Percentiles rank a stretch among this genome's conserved stretches.
Evolutionary conservation across 2,329 filamentous ascomycete species (phyloP).

Genomic region (Aspergillus sp.): DNA sequence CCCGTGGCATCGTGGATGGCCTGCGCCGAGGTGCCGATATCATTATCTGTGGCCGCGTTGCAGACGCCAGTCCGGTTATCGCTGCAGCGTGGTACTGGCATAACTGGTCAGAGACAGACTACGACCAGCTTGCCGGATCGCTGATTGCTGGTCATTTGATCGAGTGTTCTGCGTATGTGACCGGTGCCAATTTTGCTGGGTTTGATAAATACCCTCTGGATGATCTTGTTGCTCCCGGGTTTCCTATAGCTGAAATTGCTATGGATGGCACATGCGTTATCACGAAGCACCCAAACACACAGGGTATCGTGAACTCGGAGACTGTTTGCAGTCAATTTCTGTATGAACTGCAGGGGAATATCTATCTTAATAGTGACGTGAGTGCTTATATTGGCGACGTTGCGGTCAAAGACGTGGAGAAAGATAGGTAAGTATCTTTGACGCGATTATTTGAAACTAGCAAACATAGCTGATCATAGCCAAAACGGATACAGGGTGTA

Average conservation of each 20-base stretch:
- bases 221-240: slow-evolving; percentile 47
- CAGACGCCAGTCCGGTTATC: slow-evolving; percentile 57
- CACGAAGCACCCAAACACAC: slow-evolving; percentile 51
- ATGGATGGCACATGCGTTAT: slow-evolving; percentile 50
- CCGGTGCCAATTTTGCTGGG: slow-evolving; percentile 58
- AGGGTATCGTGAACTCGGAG: slow-evolving; percentile 45
- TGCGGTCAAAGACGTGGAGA: slow-evolving; percentile 38
- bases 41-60: slow-evolving; percentile 53
- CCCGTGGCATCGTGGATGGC: slow-evolving; percentile 50
- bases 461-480: neutral
- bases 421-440: slow-evolving; percentile 27
- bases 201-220: slow-evolving; percentile 45
- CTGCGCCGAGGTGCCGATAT: slow-evolving; percentile 50
- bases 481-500: slow-evolving; percentile 35
- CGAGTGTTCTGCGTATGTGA: slow-evolving; percentile 58
- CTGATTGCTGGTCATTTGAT: slow-evolving; percentile 58
- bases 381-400: slow-evolving; percentile 46
- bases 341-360: slow-evolving; percentile 53
- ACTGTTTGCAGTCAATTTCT: slow-evolving; percentile 52
- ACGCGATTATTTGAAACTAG: neutral
- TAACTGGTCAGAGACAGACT: slow-evolving; percentile 52
- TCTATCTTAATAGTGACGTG: slow-evolving; percentile 53
- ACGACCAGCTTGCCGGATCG: slow-evolving; percentile 53
- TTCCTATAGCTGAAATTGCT: slow-evolving; percentile 55
- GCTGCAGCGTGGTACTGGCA: slow-evolving; percentile 61